A percentile compares a stretch with the other conserved stretches of the same genome.
Evolutionary conservation across 352 stramenopile genomes (phyloP).

Genomic region (Globisporangium sylvaticum): DNA sequence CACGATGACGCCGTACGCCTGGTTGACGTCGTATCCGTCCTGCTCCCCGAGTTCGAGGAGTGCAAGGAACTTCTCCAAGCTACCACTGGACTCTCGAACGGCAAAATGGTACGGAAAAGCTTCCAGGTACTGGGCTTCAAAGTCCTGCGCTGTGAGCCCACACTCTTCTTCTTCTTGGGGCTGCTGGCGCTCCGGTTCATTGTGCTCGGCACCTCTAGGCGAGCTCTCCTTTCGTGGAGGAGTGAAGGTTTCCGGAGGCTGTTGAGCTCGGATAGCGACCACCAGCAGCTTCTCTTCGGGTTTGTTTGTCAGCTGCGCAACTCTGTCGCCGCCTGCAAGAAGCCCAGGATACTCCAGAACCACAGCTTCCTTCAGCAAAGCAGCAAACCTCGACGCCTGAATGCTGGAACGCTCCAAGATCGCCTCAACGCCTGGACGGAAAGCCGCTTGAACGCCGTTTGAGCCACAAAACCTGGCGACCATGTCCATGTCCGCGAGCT

Average conservation of each 20-base stretch:
- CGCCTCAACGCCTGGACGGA: not conserved
- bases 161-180: not conserved
- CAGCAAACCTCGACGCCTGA: not conserved
- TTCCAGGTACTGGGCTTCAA: not conserved
- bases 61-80: not conserved
- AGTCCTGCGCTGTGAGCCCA: not conserved
- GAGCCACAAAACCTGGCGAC: not conserved
- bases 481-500: not conserved
- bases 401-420: not conserved
- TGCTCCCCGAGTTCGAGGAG: not conserved
- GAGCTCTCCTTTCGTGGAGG: not conserved
- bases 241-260: not conserved
- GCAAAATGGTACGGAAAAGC: not conserved
- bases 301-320: not conserved
- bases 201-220: not conserved
- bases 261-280: not conserved
- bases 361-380: not conserved
- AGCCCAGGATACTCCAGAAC: not conserved
- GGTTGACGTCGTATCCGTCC: conserved; percentile 3
- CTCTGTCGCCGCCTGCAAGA: not conserved
- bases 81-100: not conserved
- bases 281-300: not conserved
- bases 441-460: not conserved
- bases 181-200: not conserved
- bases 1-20: not conserved